These are phyloP conservation scores for Daldinia grandis DNA, from an alignment of 495 filamentous ascomycete genomes.

Conservation along the genomic window DNA sequence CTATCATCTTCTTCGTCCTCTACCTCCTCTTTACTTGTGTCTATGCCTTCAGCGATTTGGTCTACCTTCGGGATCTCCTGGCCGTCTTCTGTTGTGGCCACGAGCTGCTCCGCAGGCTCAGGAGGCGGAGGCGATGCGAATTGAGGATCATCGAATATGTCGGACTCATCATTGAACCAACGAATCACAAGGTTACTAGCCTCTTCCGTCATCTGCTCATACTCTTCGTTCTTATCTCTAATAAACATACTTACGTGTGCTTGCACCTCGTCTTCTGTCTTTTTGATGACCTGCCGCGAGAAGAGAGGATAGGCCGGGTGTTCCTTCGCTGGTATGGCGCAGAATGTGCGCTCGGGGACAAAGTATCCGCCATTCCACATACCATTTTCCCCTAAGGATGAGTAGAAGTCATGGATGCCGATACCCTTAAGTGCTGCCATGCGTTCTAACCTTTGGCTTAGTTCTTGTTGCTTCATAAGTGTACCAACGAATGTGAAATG, in stretches of 20 bases:
- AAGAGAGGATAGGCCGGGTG: slow-evolving; percentile 57
- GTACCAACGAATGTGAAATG: slow-evolving; percentile 59
- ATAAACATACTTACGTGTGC: slow-evolving; percentile 89
- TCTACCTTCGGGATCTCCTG: slow-evolving; percentile 45
- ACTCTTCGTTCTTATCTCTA: slow-evolving; percentile 77
- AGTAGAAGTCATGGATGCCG: slow-evolving; percentile 50
- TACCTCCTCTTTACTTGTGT: slow-evolving; percentile 11
- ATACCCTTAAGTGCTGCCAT: slow-evolving; percentile 52
- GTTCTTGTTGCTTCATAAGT: slow-evolving; percentile 54
- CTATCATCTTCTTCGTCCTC: slow-evolving; percentile 26
- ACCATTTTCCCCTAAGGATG: slow-evolving; percentile 59
- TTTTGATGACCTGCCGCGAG: slow-evolving; percentile 72
- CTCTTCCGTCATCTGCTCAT: slow-evolving; percentile 71
- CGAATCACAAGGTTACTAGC: slow-evolving; percentile 65
- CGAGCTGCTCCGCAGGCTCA: slow-evolving; percentile 41
- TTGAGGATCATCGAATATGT: slow-evolving; percentile 53
- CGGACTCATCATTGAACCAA: slow-evolving; percentile 61
- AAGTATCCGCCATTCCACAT: slow-evolving; percentile 64
- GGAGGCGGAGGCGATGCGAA: slow-evolving; percentile 43
- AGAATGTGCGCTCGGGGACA: slow-evolving; percentile 61
- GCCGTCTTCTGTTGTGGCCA: slow-evolving; percentile 49
- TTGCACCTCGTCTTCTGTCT: slow-evolving; percentile 77
- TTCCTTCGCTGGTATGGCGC: slow-evolving; percentile 54
- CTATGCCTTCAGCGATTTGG: slow-evolving; percentile 14
- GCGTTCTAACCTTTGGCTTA: slow-evolving; percentile 51